Conservation (phyloP, 164 flowering plant genomes). For the Santalum album region DNA sequence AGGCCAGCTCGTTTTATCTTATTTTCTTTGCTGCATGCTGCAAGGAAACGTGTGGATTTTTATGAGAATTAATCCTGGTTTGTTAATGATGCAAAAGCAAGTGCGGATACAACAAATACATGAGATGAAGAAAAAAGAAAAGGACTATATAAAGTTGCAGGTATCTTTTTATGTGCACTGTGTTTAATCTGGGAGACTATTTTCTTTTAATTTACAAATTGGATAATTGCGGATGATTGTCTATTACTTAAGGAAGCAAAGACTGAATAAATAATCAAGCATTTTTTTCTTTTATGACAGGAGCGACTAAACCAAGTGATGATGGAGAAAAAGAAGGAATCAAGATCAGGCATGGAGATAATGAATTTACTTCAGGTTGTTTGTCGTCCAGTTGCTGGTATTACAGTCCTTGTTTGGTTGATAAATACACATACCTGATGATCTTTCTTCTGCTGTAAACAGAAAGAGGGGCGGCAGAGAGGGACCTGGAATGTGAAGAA, state of each 20-base stretch:
- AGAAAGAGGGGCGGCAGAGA: slow-evolving; percentile 99
- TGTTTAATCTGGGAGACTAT: no score
- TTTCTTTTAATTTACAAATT: background rate
- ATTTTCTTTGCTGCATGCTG: background rate
- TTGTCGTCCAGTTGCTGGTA: background rate
- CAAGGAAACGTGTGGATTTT: background rate
- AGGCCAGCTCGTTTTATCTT: background rate
- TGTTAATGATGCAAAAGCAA: slow-evolving; percentile 49
- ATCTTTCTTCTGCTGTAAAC: slow-evolving; percentile 16
- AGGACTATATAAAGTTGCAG: slow-evolving; percentile 94
- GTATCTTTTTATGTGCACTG: slow-evolving; percentile 21
- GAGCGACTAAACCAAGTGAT: slow-evolving; percentile 90
- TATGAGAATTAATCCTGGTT: background rate
- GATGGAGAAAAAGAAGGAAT: slow-evolving; percentile 99
- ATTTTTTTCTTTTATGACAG: slow-evolving; percentile 41
- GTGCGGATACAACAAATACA: slow-evolving; percentile 90
- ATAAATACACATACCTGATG: background rate
- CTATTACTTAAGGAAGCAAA: background rate
- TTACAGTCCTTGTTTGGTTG: background rate
- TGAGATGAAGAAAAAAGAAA: slow-evolving; percentile 98
- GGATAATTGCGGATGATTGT: background rate
- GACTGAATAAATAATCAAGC: background rate
- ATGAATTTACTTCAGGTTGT: slow-evolving; percentile 95
- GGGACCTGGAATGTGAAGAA: slow-evolving; percentile 99
- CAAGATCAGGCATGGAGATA: slow-evolving; percentile 98